Base-by-base conservation (phyloP, 768 basidiomycete species). In the Trametes punicea region DNA sequence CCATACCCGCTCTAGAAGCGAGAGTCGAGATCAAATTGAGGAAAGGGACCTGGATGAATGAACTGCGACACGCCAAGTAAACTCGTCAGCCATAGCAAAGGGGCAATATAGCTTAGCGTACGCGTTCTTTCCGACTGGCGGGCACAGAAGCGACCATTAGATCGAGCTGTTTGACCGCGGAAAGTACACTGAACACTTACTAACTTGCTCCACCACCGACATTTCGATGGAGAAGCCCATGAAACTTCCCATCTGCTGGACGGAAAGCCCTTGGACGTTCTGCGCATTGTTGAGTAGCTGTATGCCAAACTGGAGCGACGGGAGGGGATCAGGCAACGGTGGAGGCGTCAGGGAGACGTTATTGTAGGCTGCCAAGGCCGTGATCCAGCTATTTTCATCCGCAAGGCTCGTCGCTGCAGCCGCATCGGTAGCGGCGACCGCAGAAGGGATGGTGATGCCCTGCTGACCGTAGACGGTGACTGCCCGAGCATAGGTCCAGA, bases 141-240 rank as follows among this genome's bases (percentile, higher is more conserved):
- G 27, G 40, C 8, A 26, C 34, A 45, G 26, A 42, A 15, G 18
- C 44, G 45, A 53, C 53, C 51, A 2, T 51, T n/a, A 55, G 56
- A 47, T 45, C 27, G 26, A 30, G 50, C 48, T 18, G 46, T 29
- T 26, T 36, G 42, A 20, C 15, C 64, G 26, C 6, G 53, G 30
- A 31, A 38, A 39, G 8, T 13, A 41, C 26, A 40, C 30, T 8
- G 6, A 16, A 15, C 47, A 81, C 82, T 69, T 67, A 87, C 85
- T 69, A 59, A 87, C 74, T 72, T 82, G 81, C 54, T 78, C 80
- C 4, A 83, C 76, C 7, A 90, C 82, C 40, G 87, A 88, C 75
- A 88, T 77, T 69, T 90, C 88, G 38, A 91, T 78, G 4, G 84
- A 87, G 67, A 90, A 89, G 2, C 87, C 88, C 48, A 84, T 76